Percentiles rank a stretch among this genome's conserved stretches.
Conservation (phyloP, 192 early-diverging fungal genomes). For the Mortierella antarctica region DNA sequence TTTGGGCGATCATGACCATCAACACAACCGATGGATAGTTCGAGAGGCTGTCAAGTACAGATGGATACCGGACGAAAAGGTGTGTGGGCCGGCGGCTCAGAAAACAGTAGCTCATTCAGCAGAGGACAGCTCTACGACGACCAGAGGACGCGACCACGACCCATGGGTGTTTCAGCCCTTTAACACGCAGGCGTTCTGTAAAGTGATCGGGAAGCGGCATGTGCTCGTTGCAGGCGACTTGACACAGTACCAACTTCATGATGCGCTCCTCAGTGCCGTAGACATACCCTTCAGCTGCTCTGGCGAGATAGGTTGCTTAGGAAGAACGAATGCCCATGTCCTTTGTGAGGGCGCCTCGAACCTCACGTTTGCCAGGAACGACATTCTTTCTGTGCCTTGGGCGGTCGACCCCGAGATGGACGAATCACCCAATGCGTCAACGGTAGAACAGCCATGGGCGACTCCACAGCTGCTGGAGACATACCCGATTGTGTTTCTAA, state of each 20-base stretch:
- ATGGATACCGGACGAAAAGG: constrained; percentile 41
- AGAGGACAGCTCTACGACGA: not conserved
- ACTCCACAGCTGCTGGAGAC: constrained; percentile 5
- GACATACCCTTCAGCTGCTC: constrained; percentile 56
- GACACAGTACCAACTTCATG: constrained; percentile 63
- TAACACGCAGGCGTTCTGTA: constrained; percentile 36
- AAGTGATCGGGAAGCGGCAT: constrained; percentile 36
- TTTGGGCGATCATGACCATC: constrained; percentile 18
- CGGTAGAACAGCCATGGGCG: constrained; percentile 57
- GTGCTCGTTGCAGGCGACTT: constrained; percentile 61
- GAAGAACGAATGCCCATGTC: not conserved
- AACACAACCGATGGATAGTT: constrained; percentile 18
- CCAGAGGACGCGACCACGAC: not conserved
- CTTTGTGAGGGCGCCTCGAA: not conserved
- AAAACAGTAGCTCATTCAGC: not conserved
- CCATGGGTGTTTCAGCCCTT: constrained; percentile 17
- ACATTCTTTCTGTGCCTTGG: constrained; percentile 52
- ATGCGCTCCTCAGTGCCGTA: constrained; percentile 59
- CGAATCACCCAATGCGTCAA: constrained; percentile 23
- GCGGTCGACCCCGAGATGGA: constrained; percentile 17
- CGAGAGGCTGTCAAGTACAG: constrained; percentile 38
- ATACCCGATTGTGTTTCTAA: constrained; percentile 59
- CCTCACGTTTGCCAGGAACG: constrained; percentile 58
- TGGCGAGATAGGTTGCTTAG: constrained; percentile 62
- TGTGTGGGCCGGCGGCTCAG: constrained; percentile 38